Conservation (phyloP, 495 filamentous ascomycete genomes). For the Hypoxylon intermedium region DNA sequence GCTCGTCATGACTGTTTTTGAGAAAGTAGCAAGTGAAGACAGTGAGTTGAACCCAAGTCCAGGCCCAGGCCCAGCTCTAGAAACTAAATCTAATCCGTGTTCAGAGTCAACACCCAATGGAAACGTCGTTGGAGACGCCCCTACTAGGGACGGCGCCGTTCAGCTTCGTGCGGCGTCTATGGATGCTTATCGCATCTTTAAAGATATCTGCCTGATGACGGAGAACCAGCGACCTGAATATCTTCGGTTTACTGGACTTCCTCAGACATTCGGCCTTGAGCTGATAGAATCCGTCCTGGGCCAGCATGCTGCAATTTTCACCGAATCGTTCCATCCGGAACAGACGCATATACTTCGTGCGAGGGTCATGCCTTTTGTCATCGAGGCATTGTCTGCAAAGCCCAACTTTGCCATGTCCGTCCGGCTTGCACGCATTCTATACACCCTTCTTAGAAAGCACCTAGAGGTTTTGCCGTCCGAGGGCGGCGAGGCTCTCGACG, state of each 20-base stretch:
- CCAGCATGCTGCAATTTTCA: constrained; percentile 82
- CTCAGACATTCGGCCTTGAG: constrained; percentile 84
- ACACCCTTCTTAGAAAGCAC: constrained; percentile 77
- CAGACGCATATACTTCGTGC: constrained; percentile 78
- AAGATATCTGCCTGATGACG: constrained; percentile 86
- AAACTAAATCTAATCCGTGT: constrained; percentile 15
- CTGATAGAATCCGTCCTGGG: constrained; percentile 87
- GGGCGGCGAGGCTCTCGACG: constrained; percentile 81
- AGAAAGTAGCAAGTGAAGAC: constrained; percentile 86
- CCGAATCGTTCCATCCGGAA: constrained; percentile 69
- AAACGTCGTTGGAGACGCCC: constrained; percentile 65
- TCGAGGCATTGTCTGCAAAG: constrained; percentile 77
- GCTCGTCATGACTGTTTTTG: constrained; percentile 88
- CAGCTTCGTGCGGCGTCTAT: constrained; percentile 76
- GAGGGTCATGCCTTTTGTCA: constrained; percentile 83
- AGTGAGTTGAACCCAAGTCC: constrained; percentile 52
- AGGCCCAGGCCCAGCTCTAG: background rate
- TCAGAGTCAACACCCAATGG: constrained; percentile 56
- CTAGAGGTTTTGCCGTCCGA: constrained; percentile 76
- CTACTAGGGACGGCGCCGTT: constrained; percentile 66
- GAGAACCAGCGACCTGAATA: constrained; percentile 84
- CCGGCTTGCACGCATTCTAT: constrained; percentile 80
- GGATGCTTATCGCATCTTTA: constrained; percentile 87
- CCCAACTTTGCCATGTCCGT: constrained; percentile 83
- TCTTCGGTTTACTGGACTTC: constrained; percentile 74